Conservation (phyloP, 2,329 filamentous ascomycete species). For the Neofusicoccum umdonicola region DNA sequence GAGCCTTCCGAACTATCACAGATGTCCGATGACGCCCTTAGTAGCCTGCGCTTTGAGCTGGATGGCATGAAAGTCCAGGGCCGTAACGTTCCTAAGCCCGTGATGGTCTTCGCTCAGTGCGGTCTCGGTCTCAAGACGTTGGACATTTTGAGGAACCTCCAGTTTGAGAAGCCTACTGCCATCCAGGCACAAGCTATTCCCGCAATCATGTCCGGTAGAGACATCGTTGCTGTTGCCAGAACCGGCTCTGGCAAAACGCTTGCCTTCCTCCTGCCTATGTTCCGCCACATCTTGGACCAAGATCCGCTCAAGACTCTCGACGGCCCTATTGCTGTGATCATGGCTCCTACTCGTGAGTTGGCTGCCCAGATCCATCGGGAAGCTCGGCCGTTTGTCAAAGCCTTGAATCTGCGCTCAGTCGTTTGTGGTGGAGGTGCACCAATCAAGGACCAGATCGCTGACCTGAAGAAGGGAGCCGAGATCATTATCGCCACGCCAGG, state of each 20-base stretch:
- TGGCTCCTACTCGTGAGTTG: conserved; percentile 92
- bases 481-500: conserved; percentile 92
- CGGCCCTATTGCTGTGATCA: conserved; percentile 82
- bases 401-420: conserved; percentile 78
- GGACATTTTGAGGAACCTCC: conserved; percentile 76
- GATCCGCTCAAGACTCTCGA: conserved; percentile 76
- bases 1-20: conserved; percentile 80
- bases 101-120: conserved; percentile 95
- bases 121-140: conserved; percentile 83
- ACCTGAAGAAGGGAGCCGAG: conserved; percentile 90
- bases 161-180: conserved; percentile 84
- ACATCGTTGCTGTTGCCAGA: conserved; percentile 95
- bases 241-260: conserved; percentile 97
- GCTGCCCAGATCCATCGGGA: conserved; percentile 92
- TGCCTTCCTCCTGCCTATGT: conserved; percentile 94
- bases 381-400: conserved; percentile 90
- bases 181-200: conserved; percentile 96
- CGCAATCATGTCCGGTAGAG: conserved; percentile 90
- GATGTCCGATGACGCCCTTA: conserved; percentile 81
- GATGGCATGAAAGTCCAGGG: conserved; percentile 84
- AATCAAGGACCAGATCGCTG: conserved; percentile 96
- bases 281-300: conserved; percentile 96
- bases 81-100: conserved; percentile 84
- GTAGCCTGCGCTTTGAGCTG: conserved; percentile 77
- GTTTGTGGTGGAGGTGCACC: conserved; percentile 94